Conservation (phyloP, 208 protist genomes). For the Leishmania tropica region DNA sequence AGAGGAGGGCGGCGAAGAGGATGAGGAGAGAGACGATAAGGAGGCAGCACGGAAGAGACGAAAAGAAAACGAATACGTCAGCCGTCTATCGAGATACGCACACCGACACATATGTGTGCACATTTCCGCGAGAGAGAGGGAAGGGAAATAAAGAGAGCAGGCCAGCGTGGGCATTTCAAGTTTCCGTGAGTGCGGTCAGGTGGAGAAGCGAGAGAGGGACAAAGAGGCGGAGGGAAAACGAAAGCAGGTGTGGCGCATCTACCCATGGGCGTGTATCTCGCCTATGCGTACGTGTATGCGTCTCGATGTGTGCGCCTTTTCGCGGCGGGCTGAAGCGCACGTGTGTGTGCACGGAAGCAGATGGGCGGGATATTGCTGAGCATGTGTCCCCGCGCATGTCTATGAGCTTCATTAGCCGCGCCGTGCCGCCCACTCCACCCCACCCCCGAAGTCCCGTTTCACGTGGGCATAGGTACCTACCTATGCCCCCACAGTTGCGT, state of each 20-base stretch:
- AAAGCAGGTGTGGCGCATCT: neutral
- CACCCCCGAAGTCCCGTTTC: neutral
- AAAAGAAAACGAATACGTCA: neutral
- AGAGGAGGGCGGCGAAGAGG: neutral
- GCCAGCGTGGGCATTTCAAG: neutral
- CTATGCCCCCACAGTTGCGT: neutral
- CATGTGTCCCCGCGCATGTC: neutral
- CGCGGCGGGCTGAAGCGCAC: neutral
- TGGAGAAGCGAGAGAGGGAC: no score
- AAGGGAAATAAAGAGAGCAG: neutral
- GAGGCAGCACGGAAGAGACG: neutral
- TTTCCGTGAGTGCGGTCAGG: neutral
- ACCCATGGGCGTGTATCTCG: no score
- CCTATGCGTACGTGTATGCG: neutral
- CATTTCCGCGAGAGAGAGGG: neutral
- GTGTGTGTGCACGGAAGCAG: neutral
- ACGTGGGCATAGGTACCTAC: no score
- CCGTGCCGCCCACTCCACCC: no score
- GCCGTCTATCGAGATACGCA: neutral
- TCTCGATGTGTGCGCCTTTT: neutral
- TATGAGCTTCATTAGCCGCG: neutral
- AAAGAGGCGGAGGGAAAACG: neutral
- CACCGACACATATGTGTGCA: neutral
- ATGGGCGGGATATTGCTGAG: neutral
- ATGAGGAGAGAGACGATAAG: neutral